Base-by-base conservation (phyloP, 228 moss, liverwort and hornwort species). In the Sphagnum fallax region DNA sequence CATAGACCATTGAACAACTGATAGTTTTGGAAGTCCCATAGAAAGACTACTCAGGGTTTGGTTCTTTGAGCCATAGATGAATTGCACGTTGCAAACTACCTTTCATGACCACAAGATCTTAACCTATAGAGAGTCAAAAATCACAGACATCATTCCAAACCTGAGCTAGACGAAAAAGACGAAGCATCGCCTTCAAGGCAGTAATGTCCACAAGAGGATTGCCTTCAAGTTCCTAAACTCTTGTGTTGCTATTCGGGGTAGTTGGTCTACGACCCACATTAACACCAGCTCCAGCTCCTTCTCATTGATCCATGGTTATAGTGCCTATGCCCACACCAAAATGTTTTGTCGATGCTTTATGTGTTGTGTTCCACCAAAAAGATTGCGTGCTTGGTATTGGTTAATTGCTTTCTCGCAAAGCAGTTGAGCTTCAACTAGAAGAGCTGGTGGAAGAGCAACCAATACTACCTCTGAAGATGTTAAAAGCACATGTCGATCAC, bases 351-450 rank as follows among this genome's bases (percentile, higher is more conserved):
- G 80, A 49, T 76, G 91, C 52, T 89, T 76, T 50, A 91, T 85
- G 53, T 91, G 90, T 78, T 97, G 90, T 53, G 53, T 11, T 52
- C 82, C 83, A 70, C 93, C 97, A 76, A 93, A 97, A 8, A 91
- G 80, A 68, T 93, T 88, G 65, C 97, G 67, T 52, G 90, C 90
- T 69, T 97, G 97, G 76, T 91, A 97, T 73, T 91, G 97, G 77
- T 81, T 93, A 91, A 93, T 88, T 66, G 93, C 93, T 77, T 93
- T 81, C 78, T 97, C 97, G 2, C 93, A 86, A n/a, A 97, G 78
- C 64, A 93, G 87, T 66, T 88, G 90, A 50, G 93, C 93, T 82
- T 97, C 97, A 6, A 93, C 97, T 77, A 93, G 75, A 47, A 97
- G 91, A 32, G 97, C 97, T 66, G 97, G 97, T 66, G 97, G 97